Base-by-base conservation (phyloP, 371 early-diverging fungal species). In the Haplosporangium sp. region DNA sequence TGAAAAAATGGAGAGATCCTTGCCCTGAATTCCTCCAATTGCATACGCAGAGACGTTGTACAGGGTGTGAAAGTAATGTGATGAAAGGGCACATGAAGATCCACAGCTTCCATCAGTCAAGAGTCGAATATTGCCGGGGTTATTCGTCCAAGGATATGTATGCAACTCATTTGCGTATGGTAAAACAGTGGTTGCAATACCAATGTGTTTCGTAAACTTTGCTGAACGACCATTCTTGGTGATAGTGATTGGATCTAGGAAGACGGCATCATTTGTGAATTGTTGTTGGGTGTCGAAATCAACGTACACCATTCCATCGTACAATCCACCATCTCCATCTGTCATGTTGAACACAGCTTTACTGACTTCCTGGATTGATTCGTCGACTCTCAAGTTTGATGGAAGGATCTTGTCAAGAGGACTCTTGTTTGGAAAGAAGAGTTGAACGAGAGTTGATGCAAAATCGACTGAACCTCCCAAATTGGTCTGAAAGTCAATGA, bases 91-190 rank as follows among this genome's bases (percentile, higher is more conserved):
- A 13, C 78, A 78, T 3, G 78, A 63, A 8, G 78, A 78, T 8
- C 73, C 78, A 20, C 78, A 78, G 15, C 73, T 73, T 6, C 78
- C 73, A 10, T 78, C 78, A 1, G 70, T 57, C 58, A 78, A 17
- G 60, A 78, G 62, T 1, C 66, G 57, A 37, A 78, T 39, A 56
- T 73, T 72, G 27, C 57, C 61, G 1, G 71, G 61, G 20, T 71
- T 65, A 27, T 61, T 63, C 0, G 74, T 67, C 74, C 79, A 79
- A 7, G 78, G 74, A 50, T 20, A 53, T 27, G 62, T 34, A 27
- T 61, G 34, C 7, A 40, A 17, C 9, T 19, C 1, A 13, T 17
- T 52, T 20, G n/a, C 48, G 37, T n/a, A 42, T 1, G 8, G 42
- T 11, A 53, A 27, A 19, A 20, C 53, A 7, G 19, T 13, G 45